phyloP scores from a whole-genome alignment of 805 yeast genomes.

The Schwanniomyces sp. region DNA sequence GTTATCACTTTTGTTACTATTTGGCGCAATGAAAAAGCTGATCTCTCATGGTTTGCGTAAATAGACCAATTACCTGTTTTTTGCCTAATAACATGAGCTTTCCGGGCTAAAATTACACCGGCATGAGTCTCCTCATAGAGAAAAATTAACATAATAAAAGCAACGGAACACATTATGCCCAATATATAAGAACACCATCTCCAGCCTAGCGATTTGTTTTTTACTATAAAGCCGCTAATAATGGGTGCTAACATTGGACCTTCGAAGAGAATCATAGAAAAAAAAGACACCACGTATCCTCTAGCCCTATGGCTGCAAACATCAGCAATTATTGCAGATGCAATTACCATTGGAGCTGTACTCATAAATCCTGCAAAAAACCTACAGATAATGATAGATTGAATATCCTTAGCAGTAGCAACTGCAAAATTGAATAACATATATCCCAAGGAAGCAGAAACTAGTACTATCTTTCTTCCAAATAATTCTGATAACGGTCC shows the following conservation, averaged over 20 bases:
- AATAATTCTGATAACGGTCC: constrained; percentile 26
- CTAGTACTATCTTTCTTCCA: constrained; percentile 36
- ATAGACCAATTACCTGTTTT: neutral
- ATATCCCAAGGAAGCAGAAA: constrained; percentile 33
- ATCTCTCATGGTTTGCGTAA: constrained; percentile 45
- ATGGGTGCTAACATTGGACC: constrained; percentile 31
- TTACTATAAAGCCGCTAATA: constrained; percentile 23
- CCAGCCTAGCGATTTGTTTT: constrained; percentile 46
- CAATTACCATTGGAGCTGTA: constrained; percentile 74
- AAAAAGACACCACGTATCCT: constrained; percentile 63
- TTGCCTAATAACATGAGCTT: constrained; percentile 51
- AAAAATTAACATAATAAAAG: constrained; percentile 50
- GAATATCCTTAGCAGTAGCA: constrained; percentile 71
- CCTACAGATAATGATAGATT: constrained; percentile 69
- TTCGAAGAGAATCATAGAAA: constrained; percentile 52
- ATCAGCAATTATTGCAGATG: constrained; percentile 82
- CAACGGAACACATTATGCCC: constrained; percentile 64
- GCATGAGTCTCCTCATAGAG: constrained; percentile 71
- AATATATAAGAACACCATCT: constrained; percentile 66
- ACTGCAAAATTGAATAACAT: constrained; percentile 50
- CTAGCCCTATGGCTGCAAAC: constrained; percentile 44
- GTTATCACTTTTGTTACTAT: constrained; percentile 11
- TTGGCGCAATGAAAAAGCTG: constrained; percentile 21
- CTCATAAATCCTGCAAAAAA: constrained; percentile 76
- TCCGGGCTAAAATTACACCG: constrained; percentile 47